Conservation (phyloP, 106 monocot species). For the Platanthera guangdongensis region DNA sequence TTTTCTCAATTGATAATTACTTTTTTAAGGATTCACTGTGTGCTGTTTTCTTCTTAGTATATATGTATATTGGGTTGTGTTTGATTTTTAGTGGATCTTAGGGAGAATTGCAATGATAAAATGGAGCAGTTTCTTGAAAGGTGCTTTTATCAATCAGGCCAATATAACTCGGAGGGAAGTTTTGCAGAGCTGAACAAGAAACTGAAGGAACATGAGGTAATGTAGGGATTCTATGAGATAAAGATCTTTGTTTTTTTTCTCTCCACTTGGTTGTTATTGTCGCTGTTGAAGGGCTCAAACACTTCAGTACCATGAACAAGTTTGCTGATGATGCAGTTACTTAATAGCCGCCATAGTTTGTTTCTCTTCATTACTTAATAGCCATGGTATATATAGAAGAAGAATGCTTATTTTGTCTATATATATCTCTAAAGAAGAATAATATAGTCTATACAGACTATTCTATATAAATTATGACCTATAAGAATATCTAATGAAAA, state of each 20-base stretch:
- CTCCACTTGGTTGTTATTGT: neutral
- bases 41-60: neutral
- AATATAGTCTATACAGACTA: too few species aligned
- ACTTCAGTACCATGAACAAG: too few species aligned
- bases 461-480: too few species aligned
- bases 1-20: neutral
- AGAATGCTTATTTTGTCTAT: too few species aligned
- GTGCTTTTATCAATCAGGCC: constrained; percentile 70
- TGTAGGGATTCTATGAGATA: neutral
- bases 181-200: constrained; percentile 49
- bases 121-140: constrained; percentile 54
- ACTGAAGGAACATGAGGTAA: constrained; percentile 55
- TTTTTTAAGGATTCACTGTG: neutral
- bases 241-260: neutral
- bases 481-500: too few species aligned
- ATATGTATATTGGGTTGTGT: neutral
- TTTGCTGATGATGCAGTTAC: too few species aligned
- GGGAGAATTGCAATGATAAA: constrained; percentile 48
- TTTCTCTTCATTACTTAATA: too few species aligned
- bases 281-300: neutral
- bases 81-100: constrained; percentile 10
- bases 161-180: constrained; percentile 46
- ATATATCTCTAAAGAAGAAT: too few species aligned
- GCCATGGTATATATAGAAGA: too few species aligned
- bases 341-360: too few species aligned